Conservation (phyloP, 352 stramenopile genomes). For the Phytopythium litorale region DNA sequence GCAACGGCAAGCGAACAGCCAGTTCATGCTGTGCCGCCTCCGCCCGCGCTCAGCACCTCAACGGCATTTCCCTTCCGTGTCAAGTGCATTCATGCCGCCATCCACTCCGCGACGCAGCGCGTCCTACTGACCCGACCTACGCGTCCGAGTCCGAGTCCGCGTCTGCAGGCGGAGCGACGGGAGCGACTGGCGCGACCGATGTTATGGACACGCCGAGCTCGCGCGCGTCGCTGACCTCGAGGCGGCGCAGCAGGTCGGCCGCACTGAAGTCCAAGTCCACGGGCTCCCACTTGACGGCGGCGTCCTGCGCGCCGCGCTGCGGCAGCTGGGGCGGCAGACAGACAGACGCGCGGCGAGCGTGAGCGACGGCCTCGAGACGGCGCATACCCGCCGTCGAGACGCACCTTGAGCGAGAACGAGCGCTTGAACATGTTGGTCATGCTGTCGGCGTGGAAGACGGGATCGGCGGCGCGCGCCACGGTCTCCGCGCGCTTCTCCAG, state of each 20-base stretch:
- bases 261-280: slow-evolving; percentile 56
- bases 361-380: background rate
- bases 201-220: slow-evolving; percentile 62
- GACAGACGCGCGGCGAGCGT: background rate
- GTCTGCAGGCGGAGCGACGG: background rate
- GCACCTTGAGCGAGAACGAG: slow-evolving; percentile 68
- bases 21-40: too few species aligned
- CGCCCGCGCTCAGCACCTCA: too few species aligned
- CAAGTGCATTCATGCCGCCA: too few species aligned
- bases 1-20: too few species aligned
- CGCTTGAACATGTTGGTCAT: slow-evolving; percentile 56
- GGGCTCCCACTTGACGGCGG: slow-evolving; percentile 52
- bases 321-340: background rate
- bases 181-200: slow-evolving; percentile 10
- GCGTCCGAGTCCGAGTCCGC: slow-evolving; percentile 5
- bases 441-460: slow-evolving; percentile 55
- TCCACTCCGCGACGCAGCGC: too few species aligned
- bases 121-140: too few species aligned
- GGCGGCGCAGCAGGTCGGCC: slow-evolving; percentile 38
- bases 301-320: slow-evolving; percentile 30
- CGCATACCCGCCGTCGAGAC: background rate
- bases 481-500: slow-evolving; percentile 63
- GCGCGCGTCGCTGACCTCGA: slow-evolving; percentile 51
- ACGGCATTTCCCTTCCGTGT: too few species aligned
- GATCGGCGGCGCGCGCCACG: slow-evolving; percentile 40